Conservation (phyloP, 352 stramenopile species). For the Phytophthora melonis region DNA sequence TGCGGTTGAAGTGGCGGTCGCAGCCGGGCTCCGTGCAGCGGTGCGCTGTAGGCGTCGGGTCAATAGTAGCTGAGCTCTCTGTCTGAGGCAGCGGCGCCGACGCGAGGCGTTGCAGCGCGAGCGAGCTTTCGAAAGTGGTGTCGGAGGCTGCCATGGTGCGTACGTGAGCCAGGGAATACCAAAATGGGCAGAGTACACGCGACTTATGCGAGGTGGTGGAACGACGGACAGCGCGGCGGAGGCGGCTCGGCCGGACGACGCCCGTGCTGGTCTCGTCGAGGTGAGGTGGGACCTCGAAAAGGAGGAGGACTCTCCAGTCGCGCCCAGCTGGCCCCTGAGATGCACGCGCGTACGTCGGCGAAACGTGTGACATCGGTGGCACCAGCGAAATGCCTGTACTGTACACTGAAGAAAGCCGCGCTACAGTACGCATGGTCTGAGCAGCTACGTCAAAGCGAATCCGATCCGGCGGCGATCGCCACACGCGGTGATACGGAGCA, state of each 20-base stretch:
- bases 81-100: slow-evolving; percentile 20
- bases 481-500: background rate
- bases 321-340: slow-evolving; percentile 29
- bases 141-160: slow-evolving; percentile 16
- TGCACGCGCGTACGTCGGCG: slow-evolving; percentile 8
- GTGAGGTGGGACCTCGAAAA: slow-evolving; percentile 28
- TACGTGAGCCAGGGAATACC: slow-evolving; percentile 19
- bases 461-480: background rate
- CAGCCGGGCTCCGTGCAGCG: slow-evolving; percentile 36
- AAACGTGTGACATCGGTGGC: slow-evolving; percentile 40
- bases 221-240: slow-evolving; percentile 21
- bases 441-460: background rate
- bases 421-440: background rate
- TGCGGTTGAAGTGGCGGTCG: slow-evolving; percentile 49
- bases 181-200: slow-evolving; percentile 21
- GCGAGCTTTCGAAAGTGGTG: slow-evolving; percentile 6
- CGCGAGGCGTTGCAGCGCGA: slow-evolving; percentile 17
- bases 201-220: slow-evolving; percentile 13
- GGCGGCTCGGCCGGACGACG: slow-evolving; percentile 8
- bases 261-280: slow-evolving; percentile 26
- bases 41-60: slow-evolving; percentile 12
- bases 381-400: slow-evolving; percentile 15
- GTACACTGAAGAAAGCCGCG: slow-evolving; percentile 16
- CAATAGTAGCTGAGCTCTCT: slow-evolving; percentile 6
- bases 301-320: slow-evolving; percentile 23